Conservation (phyloP, 331 rosid genomes). For the Saraca asoca region DNA sequence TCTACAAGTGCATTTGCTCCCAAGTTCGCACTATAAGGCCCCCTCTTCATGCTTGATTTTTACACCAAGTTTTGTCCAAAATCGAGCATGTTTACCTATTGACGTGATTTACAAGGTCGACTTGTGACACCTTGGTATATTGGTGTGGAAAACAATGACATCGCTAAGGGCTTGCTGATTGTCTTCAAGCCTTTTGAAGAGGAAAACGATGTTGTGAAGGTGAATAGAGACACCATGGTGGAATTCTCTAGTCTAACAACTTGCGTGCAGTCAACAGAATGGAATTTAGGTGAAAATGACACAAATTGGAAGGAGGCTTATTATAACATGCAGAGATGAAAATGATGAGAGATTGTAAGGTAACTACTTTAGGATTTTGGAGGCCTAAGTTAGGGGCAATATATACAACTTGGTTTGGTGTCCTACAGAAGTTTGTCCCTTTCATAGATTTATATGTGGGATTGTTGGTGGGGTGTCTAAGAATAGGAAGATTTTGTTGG, state of each 20-base stretch:
- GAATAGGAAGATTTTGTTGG: conserved; percentile 48
- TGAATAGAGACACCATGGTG: conserved; percentile 35
- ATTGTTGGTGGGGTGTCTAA: conserved; percentile 40
- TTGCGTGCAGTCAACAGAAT: conserved; percentile 37
- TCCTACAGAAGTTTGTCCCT: conserved; percentile 47
- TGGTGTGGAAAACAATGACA: conserved; percentile 37
- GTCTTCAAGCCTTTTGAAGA: conserved; percentile 36
- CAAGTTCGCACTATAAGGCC: too few relatives aligned
- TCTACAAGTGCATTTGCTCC: too few relatives aligned
- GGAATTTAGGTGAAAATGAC: conserved; percentile 46
- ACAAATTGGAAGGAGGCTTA: conserved; percentile 42
- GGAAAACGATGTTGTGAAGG: conserved; percentile 32
- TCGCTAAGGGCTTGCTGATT: conserved; percentile 28
- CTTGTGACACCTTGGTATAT: too few relatives aligned
- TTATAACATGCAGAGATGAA: conserved; percentile 16
- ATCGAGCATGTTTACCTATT: too few relatives aligned
- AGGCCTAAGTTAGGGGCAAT: background rate
- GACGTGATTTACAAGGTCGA: too few relatives aligned
- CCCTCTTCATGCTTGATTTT: too few relatives aligned
- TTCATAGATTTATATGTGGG: conserved; percentile 46
- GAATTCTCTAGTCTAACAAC: conserved; percentile 16
- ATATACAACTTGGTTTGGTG: conserved; percentile 56
- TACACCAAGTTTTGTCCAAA: too few relatives aligned
- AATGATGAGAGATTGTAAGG: too few relatives aligned
- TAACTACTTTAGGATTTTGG: conserved; percentile 34